phyloP scores from a whole-genome alignment of 129 eudicot genomes.

The Helianthus tuberosus region DNA sequence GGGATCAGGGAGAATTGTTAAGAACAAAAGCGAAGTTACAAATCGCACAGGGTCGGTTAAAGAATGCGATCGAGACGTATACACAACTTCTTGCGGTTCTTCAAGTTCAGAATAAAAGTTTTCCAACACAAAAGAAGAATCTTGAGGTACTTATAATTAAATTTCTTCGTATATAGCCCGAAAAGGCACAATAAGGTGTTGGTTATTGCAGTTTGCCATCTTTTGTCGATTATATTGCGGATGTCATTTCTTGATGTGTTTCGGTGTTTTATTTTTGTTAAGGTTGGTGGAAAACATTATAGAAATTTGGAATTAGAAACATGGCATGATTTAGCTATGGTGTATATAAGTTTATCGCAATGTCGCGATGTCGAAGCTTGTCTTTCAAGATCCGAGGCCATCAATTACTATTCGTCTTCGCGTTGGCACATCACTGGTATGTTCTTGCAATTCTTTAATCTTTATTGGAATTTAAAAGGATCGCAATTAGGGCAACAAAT shows the following conservation, averaged over 20 bases:
- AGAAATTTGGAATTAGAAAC: constrained; percentile 71
- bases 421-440: constrained; percentile 85
- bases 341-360: constrained; percentile 67
- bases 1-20: constrained; percentile 79
- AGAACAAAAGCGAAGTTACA: constrained; percentile 81
- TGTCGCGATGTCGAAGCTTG: constrained; percentile 83
- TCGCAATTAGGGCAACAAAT: too few species aligned
- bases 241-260: constrained; percentile 12
- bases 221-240: not conserved
- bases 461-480: not conserved
- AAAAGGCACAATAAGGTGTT: not conserved
- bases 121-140: constrained; percentile 48
- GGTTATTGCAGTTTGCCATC: not conserved
- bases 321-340: constrained; percentile 84
- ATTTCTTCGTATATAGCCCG: not conserved
- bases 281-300: constrained; percentile 44
- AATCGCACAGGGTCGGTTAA: constrained; percentile 69
- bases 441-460: not conserved
- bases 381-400: constrained; percentile 66
- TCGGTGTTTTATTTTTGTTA: constrained; percentile 27
- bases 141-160: constrained; percentile 33
- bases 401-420: constrained; percentile 56
- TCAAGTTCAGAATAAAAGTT: constrained; percentile 73
- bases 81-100: constrained; percentile 83
- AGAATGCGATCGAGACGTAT: constrained; percentile 72